Percentiles rank a stretch among this genome's conserved stretches.
Conservation (phyloP, 805 yeast species). For the Myxozyma sirexii region DNA sequence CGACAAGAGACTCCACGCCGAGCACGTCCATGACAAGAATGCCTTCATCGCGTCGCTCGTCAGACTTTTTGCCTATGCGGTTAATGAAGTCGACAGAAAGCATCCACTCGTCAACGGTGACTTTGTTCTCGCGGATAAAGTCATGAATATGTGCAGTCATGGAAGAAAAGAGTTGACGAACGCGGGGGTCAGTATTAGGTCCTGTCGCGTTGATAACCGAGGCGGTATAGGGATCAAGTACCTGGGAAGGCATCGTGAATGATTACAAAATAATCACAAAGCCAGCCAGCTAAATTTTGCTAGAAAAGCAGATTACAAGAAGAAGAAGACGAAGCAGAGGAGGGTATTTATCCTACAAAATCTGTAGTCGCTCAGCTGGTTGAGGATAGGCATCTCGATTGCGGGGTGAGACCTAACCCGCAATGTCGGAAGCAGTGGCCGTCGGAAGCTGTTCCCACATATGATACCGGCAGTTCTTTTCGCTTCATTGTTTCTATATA, state of each 20-base stretch:
- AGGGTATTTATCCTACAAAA: neutral
- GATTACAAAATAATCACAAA: no score
- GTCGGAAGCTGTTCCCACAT: conserved; percentile 4
- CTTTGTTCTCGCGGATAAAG: conserved; percentile 41
- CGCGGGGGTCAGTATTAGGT: conserved; percentile 40
- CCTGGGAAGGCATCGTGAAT: conserved; percentile 4
- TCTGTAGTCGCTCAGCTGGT: conserved; percentile 22
- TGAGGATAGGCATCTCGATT: neutral
- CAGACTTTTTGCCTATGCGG: conserved; percentile 42
- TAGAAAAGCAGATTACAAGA: neutral
- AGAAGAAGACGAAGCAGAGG: neutral
- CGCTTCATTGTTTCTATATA: no score
- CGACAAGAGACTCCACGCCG: conserved; percentile 43
- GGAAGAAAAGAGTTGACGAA: conserved; percentile 37
- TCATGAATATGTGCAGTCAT: conserved; percentile 43
- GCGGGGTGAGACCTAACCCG: conserved; percentile 6
- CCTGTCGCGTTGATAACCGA: conserved; percentile 41
- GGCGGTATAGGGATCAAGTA: conserved; percentile 41
- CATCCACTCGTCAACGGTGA: conserved; percentile 44
- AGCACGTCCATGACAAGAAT: conserved; percentile 43
- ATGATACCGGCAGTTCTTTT: neutral
- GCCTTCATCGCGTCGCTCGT: conserved; percentile 41
- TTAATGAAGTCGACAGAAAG: conserved; percentile 41
- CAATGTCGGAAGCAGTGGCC: neutral
- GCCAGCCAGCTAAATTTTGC: no score